A percentile compares a stretch with the other conserved stretches of the same genome.
phyloP scores from a whole-genome alignment of 768 basidiomycete species.

The Tulasnella sp. region DNA sequence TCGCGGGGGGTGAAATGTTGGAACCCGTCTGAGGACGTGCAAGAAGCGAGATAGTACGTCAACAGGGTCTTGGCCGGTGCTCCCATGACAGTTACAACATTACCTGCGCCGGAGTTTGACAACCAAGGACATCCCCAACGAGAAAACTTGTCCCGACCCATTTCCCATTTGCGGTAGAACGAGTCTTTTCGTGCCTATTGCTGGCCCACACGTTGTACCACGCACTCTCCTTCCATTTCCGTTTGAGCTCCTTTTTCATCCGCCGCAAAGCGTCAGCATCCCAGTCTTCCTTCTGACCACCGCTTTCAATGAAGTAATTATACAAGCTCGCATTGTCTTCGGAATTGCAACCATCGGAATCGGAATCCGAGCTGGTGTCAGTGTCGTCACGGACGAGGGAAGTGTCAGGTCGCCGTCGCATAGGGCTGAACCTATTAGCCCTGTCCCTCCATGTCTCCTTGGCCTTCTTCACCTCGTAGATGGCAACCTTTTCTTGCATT shows the following conservation, averaged over 20 bases:
- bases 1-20: too few relatives aligned
- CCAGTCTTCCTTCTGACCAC: constrained; percentile 10
- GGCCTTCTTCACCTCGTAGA: constrained; percentile 27
- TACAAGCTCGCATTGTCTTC: background rate
- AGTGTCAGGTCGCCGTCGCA: background rate
- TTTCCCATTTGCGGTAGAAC: background rate
- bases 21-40: too few relatives aligned
- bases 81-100: background rate
- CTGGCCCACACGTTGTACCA: constrained; percentile 10
- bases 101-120: background rate
- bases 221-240: constrained; percentile 10
- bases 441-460: background rate
- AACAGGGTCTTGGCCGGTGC: too few relatives aligned
- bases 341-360: background rate
- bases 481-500: constrained; percentile 50
- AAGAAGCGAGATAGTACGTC: too few relatives aligned
- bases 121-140: constrained; percentile 10
- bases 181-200: background rate
- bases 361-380: constrained; percentile 29
- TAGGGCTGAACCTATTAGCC: background rate
- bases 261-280: background rate
- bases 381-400: constrained; percentile 5
- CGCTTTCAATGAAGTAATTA: constrained; percentile 3
- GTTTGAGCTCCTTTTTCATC: background rate
- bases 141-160: constrained; percentile 15